Conservation (phyloP, 2,329 filamentous ascomycete species). For the Clonostachys rosea region DNA sequence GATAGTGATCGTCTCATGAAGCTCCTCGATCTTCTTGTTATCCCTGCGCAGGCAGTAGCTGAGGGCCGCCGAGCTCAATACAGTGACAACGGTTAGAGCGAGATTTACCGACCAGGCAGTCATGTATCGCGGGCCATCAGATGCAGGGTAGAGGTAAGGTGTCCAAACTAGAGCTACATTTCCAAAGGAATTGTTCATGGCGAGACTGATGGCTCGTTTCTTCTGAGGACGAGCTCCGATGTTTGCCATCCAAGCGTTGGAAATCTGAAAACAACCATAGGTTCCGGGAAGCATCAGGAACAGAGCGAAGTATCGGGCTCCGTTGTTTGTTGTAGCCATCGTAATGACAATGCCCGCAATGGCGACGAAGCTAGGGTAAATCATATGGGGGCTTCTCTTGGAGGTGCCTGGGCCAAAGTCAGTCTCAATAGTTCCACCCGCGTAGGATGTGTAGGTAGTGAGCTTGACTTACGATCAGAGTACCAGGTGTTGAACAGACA, state of each 20-base stretch:
- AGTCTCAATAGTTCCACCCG: too few relatives aligned
- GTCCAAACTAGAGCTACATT: conserved; percentile 17
- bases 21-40: conserved; percentile 8
- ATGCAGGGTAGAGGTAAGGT: conserved; percentile 13
- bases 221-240: conserved; percentile 14
- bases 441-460: conserved; percentile 3
- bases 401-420: background rate
- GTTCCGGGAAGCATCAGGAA: conserved; percentile 12
- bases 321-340: conserved; percentile 9
- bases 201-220: conserved; percentile 14
- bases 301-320: conserved; percentile 11
- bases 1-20: conserved; percentile 3
- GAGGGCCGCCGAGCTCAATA: conserved; percentile 12
- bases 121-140: conserved; percentile 11
- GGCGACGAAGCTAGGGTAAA: conserved; percentile 9
- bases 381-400: conserved; percentile 4
- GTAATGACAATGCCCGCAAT: conserved; percentile 13
- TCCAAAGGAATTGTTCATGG: conserved; percentile 16
- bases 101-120: conserved; percentile 12
- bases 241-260: conserved; percentile 19
- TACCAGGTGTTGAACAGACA: conserved; percentile 19
- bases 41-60: conserved; percentile 7
- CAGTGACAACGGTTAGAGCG: conserved; percentile 10
- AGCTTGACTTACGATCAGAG: conserved; percentile 15
- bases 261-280: conserved; percentile 10